These are phyloP conservation scores for Alternaria infectoria DNA, from an alignment of 2,329 filamentous ascomycete genomes.

Conservation along the genomic window DNA sequence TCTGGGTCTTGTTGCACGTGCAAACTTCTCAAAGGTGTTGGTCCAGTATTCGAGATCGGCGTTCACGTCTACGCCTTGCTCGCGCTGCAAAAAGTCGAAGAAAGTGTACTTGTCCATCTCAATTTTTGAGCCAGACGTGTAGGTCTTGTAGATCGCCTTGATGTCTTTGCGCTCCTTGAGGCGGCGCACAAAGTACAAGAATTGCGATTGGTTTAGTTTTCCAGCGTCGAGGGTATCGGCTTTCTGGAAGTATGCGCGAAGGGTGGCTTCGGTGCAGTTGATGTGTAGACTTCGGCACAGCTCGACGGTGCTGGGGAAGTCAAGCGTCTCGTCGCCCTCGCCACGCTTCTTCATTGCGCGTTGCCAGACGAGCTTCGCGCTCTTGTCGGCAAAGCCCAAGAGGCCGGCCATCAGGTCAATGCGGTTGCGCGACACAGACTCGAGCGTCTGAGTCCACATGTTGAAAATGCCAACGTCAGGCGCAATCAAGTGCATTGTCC, in stretches of 20 bases:
- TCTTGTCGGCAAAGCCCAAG: slow-evolving; percentile 76
- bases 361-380: slow-evolving; percentile 84
- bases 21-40: slow-evolving; percentile 72
- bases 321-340: slow-evolving; percentile 71
- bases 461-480: slow-evolving; percentile 73
- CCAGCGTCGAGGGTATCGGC: slow-evolving; percentile 71
- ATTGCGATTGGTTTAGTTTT: slow-evolving; percentile 78
- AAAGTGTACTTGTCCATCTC: slow-evolving; percentile 77
- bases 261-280: slow-evolving; percentile 77
- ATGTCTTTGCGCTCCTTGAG: slow-evolving; percentile 88
- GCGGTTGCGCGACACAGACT: slow-evolving; percentile 82
- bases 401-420: slow-evolving; percentile 90
- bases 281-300: slow-evolving; percentile 92
- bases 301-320: slow-evolving; percentile 78
- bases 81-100: slow-evolving; percentile 72
- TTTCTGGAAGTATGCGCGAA: slow-evolving; percentile 75
- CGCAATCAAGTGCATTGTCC: slow-evolving; percentile 87
- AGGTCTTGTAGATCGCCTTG: slow-evolving; percentile 70
- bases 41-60: slow-evolving; percentile 72
- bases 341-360: slow-evolving; percentile 76
- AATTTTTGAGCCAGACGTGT: slow-evolving; percentile 61
- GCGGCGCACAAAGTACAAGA: slow-evolving; percentile 79
- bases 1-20: slow-evolving; percentile 48
- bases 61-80: slow-evolving; percentile 78
- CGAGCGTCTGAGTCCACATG: slow-evolving; percentile 83